A percentile compares a stretch with the other conserved stretches of the same genome.
phyloP scores from a whole-genome alignment of 306 rosid species.

The Glycine tomentella region DNA sequence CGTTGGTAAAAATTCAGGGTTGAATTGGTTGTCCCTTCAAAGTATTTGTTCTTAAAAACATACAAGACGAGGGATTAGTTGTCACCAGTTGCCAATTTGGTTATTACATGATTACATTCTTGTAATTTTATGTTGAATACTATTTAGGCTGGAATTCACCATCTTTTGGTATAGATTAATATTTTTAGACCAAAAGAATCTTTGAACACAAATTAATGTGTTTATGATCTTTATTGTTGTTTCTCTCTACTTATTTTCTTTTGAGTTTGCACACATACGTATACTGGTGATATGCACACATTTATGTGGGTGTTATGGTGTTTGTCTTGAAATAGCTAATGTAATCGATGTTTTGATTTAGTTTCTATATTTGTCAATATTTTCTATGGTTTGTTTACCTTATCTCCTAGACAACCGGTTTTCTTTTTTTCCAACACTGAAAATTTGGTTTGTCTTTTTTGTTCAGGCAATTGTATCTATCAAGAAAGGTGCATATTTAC shows the following conservation, averaged over 20 bases:
- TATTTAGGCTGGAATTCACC: neutral
- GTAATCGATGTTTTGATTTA: neutral
- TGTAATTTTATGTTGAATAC: conserved; percentile 1
- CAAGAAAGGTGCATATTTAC: conserved; percentile 85
- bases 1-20: too few species aligned
- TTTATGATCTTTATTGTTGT: conserved; percentile 10
- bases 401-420: neutral
- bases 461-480: conserved; percentile 83
- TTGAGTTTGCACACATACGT: neutral
- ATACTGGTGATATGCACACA: too few species aligned
- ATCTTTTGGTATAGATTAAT: neutral
- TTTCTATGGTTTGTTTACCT: conserved; percentile 17
- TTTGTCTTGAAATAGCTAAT: too few species aligned
- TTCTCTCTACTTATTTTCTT: conserved; percentile 24
- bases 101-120: neutral
- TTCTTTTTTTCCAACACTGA: conserved; percentile 29
- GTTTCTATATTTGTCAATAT: conserved; percentile 38
- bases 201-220: neutral
- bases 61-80: conserved; percentile 1
- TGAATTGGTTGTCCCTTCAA: neutral
- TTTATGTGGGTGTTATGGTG: too few species aligned
- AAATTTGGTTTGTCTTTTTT: conserved; percentile 33
- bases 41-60: neutral
- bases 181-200: conserved; percentile 27
- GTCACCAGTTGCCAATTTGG: conserved; percentile 11